Evolutionary conservation across 1,139 yeast genomes (phyloP).

Genomic region (Hyphopichia fennica): DNA sequence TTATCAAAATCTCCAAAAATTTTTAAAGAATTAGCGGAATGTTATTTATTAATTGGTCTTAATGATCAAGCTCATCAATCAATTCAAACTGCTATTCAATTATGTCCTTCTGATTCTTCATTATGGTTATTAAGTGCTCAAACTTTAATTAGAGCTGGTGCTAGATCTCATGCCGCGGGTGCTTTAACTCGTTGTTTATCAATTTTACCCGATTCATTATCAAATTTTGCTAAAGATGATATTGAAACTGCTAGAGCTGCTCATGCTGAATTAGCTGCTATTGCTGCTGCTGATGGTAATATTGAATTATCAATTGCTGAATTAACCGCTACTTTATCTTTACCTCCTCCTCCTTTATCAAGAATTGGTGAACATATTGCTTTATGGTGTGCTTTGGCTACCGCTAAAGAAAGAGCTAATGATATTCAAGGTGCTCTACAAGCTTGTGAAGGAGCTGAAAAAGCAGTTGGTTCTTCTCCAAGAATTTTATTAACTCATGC

Average conservation of each 20-base stretch:
- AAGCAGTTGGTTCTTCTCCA: slow-evolving; percentile 44
- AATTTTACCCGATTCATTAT: slow-evolving; percentile 31
- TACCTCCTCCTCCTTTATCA: slow-evolving; percentile 49
- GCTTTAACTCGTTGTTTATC: slow-evolving; percentile 46
- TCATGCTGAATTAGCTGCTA: slow-evolving; percentile 54
- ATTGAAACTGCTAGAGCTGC: slow-evolving; percentile 51
- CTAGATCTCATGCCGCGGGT: slow-evolving; percentile 45
- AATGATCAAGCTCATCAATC: slow-evolving; percentile 54
- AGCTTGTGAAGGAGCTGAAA: slow-evolving; percentile 49
- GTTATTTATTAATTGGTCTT: slow-evolving; percentile 47
- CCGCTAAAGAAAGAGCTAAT: slow-evolving; percentile 50
- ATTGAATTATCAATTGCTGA: slow-evolving; percentile 49
- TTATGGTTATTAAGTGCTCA: slow-evolving; percentile 51
- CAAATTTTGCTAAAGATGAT: slow-evolving; percentile 26
- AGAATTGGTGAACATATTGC: slow-evolving; percentile 47
- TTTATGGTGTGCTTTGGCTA: slow-evolving; percentile 52
- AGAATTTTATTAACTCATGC: slow-evolving; percentile 48
- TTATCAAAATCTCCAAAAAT: slow-evolving; percentile 34
- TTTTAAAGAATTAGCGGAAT: slow-evolving; percentile 51
- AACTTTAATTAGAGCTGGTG: slow-evolving; percentile 41
- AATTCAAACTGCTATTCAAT: slow-evolving; percentile 45
- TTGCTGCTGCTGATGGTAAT: slow-evolving; percentile 52
- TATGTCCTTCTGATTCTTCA: slow-evolving; percentile 42
- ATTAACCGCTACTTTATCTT: slow-evolving; percentile 46
- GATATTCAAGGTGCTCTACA: slow-evolving; percentile 48